phyloP scores from a whole-genome alignment of 352 stramenopile genomes.

The Globisporangium ultimum region DNA sequence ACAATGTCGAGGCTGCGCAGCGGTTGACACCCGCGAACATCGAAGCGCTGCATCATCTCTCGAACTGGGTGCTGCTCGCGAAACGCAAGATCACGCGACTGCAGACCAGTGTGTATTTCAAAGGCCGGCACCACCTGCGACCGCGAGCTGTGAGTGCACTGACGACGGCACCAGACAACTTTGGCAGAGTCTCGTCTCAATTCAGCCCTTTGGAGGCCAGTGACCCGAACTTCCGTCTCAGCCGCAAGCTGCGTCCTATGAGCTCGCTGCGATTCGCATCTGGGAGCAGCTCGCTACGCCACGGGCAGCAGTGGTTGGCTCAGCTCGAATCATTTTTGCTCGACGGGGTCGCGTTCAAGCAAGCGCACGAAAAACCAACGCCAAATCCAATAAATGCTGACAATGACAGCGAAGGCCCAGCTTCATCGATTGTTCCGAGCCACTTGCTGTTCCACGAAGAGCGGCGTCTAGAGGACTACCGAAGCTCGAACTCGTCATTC shows the following conservation, averaged over 20 bases:
- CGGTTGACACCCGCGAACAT: conserved; percentile 59
- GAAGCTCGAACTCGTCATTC: conserved; percentile 62
- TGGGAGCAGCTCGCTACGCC: conserved; percentile 42
- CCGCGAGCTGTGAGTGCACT: conserved; percentile 45
- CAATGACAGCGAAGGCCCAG: neutral
- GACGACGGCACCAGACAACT: conserved; percentile 33
- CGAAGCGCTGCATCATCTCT: conserved; percentile 69
- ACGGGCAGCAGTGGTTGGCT: conserved; percentile 60
- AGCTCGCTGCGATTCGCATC: conserved; percentile 78
- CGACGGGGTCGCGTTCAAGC: conserved; percentile 47
- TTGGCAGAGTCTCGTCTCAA: conserved; percentile 1
- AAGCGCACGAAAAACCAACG: neutral
- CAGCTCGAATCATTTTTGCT: conserved; percentile 75
- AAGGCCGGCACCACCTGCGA: conserved; percentile 20
- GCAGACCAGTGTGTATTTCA: conserved; percentile 31
- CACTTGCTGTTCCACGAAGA: conserved; percentile 85
- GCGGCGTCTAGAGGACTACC: conserved; percentile 64
- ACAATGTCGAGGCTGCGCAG: conserved; percentile 5
- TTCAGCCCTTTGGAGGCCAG: conserved; percentile 16
- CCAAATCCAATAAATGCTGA: neutral
- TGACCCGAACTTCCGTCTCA: conserved; percentile 55
- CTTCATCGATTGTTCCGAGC: conserved; percentile 29
- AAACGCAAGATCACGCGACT: conserved; percentile 69
- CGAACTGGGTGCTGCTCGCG: conserved; percentile 76
- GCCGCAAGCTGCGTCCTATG: conserved; percentile 75